Evolutionary conservation across 306 rosid genomes (phyloP).

Genomic region (Rosa rugosa): DNA sequence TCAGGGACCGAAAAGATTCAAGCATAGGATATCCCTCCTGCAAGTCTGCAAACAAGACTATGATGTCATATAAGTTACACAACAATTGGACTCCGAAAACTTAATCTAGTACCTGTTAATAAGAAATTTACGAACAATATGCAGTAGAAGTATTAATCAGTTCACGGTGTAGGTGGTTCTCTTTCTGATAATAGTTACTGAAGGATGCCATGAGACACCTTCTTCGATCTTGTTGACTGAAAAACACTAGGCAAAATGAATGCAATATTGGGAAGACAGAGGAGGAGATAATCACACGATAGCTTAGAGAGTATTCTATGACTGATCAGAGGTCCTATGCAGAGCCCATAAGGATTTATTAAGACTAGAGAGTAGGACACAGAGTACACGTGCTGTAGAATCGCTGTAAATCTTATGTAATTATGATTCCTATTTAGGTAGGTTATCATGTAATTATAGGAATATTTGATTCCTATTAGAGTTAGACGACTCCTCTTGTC

Average conservation of each 20-base stretch:
- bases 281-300: background rate
- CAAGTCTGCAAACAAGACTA: no score
- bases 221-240: background rate
- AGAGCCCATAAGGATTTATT: background rate
- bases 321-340: no score
- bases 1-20: no score
- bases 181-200: background rate
- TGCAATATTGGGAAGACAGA: background rate
- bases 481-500: no score
- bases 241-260: no score
- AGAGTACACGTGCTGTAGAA: constrained; percentile 1
- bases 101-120: no score
- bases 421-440: no score
- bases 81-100: background rate
- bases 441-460: no score
- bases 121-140: no score
- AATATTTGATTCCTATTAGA: no score
- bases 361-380: background rate
- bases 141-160: background rate
- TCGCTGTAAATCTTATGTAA: no score
- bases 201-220: background rate
- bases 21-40: no score
- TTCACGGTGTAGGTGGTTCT: background rate
- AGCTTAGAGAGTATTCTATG: background rate
- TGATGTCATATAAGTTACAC: background rate